Evolutionary conservation across 148 eudicot species (phyloP).

Genomic region (Heliosperma pusillum): DNA sequence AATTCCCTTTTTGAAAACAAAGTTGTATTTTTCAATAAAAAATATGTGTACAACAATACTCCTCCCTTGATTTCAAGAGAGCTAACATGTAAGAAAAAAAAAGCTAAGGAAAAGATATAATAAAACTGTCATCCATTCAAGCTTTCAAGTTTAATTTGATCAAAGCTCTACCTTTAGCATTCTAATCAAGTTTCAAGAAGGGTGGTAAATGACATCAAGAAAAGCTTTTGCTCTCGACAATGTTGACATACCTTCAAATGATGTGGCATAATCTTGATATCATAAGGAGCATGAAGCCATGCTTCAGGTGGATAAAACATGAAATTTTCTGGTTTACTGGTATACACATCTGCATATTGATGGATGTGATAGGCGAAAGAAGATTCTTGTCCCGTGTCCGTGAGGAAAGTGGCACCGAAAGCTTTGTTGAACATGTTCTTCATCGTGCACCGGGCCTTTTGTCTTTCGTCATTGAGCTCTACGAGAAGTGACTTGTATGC

Average conservation of each 20-base stretch:
- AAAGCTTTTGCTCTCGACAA: not conserved
- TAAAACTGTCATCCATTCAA: not conserved
- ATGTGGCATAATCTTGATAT: constrained; percentile 97
- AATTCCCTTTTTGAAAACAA: too few species aligned
- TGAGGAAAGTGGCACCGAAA: constrained; percentile 95
- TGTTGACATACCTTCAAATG: constrained; percentile 72
- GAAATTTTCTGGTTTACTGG: constrained; percentile 96
- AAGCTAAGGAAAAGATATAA: not conserved
- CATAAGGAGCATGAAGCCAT: constrained; percentile 88
- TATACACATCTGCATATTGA: constrained; percentile 92
- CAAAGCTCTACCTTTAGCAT: not conserved
- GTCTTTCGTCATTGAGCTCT: constrained; percentile 83
- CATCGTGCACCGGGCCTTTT: constrained; percentile 68
- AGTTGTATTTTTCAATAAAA: too few species aligned
- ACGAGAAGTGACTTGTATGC: constrained; percentile 61
- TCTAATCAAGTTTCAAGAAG: not conserved
- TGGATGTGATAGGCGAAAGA: constrained; percentile 92
- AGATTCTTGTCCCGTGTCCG: constrained; percentile 94
- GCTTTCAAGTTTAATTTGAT: too few species aligned
- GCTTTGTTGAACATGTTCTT: constrained; percentile 83
- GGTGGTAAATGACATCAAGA: not conserved
- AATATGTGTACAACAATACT: too few species aligned
- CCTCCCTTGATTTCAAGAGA: too few species aligned
- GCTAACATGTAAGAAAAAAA: not conserved
- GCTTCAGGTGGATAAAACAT: constrained; percentile 78